Conservation (phyloP, 1,284 basidiomycete genomes). For the Ganoderma lucidum region DNA sequence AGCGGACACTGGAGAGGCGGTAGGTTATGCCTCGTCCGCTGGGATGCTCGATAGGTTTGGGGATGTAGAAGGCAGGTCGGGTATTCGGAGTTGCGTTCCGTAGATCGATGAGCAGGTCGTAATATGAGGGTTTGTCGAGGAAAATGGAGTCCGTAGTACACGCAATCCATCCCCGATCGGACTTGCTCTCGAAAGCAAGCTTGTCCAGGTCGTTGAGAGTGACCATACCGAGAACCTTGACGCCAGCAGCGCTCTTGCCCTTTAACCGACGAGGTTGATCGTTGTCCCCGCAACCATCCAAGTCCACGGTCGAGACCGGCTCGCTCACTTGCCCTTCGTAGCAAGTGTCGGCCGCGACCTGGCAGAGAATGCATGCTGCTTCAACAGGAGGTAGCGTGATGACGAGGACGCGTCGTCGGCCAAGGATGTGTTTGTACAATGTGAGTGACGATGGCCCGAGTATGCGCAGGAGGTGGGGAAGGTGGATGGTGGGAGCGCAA, state of each 20-base stretch:
- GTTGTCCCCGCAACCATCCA: constrained; percentile 30
- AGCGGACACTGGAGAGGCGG: constrained; percentile 67
- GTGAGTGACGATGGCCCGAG: constrained; percentile 80
- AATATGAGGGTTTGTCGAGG: constrained; percentile 77
- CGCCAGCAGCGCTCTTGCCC: constrained; percentile 58
- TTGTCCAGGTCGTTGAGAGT: constrained; percentile 75
- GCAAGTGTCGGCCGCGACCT: constrained; percentile 76
- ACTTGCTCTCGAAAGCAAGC: constrained; percentile 59
- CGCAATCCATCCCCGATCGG: constrained; percentile 79
- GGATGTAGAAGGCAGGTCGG: constrained; percentile 69
- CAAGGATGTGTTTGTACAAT: constrained; percentile 79
- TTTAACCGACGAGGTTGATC: constrained; percentile 42
- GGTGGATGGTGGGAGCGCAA: constrained; percentile 64
- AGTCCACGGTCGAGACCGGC: constrained; percentile 15
- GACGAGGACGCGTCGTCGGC: constrained; percentile 73
- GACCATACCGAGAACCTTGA: constrained; percentile 78
- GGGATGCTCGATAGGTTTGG: constrained; percentile 53
- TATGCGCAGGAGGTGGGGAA: constrained; percentile 74
- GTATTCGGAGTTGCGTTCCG: constrained; percentile 68
- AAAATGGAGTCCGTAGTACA: constrained; percentile 86
- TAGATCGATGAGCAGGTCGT: constrained; percentile 80
- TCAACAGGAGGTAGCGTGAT: constrained; percentile 82
- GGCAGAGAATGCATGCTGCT: constrained; percentile 77
- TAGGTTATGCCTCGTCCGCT: constrained; percentile 53
- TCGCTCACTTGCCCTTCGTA: constrained; percentile 58